Conservation (phyloP, 306 rosid species). For the Gynostemma pentaphyllum region DNA sequence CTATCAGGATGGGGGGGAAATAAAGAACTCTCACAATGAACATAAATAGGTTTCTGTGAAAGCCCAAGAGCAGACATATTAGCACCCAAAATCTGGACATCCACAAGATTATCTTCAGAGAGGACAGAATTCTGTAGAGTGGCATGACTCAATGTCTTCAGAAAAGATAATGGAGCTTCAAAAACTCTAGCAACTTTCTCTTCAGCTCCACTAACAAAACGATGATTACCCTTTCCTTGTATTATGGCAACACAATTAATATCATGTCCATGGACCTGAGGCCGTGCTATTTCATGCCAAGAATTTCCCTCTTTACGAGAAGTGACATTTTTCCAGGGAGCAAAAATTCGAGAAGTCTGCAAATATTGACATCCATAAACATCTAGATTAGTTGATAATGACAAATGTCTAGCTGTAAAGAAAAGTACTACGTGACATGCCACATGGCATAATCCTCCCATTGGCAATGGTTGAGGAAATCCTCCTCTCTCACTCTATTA, state of each 20-base stretch:
- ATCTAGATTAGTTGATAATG: neutral
- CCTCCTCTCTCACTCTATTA: constrained; percentile 1
- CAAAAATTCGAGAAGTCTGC: constrained; percentile 78
- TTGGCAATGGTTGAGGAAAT: no score
- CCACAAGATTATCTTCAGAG: constrained; percentile 42
- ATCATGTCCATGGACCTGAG: constrained; percentile 97
- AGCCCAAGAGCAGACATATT: constrained; percentile 99
- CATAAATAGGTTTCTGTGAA: constrained; percentile 90
- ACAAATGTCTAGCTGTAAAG: no score
- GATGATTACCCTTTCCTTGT: constrained; percentile 78
- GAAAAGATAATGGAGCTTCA: constrained; percentile 85
- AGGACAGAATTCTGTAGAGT: constrained; percentile 29
- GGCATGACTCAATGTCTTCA: constrained; percentile 78
- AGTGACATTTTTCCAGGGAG: constrained; percentile 65
- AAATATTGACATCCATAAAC: constrained; percentile 10
- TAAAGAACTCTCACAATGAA: constrained; percentile 41
- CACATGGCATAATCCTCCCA: no score
- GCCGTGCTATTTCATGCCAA: constrained; percentile 93
- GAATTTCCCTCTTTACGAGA: constrained; percentile 28
- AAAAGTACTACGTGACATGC: no score
- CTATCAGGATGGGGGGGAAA: neutral
- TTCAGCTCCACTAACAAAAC: constrained; percentile 88
- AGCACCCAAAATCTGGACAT: constrained; percentile 92
- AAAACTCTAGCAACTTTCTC: constrained; percentile 98
- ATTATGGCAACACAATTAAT: constrained; percentile 67